phyloP scores from a whole-genome alignment of 805 yeast genomes.

The Jamesozyma spencerorum region DNA sequence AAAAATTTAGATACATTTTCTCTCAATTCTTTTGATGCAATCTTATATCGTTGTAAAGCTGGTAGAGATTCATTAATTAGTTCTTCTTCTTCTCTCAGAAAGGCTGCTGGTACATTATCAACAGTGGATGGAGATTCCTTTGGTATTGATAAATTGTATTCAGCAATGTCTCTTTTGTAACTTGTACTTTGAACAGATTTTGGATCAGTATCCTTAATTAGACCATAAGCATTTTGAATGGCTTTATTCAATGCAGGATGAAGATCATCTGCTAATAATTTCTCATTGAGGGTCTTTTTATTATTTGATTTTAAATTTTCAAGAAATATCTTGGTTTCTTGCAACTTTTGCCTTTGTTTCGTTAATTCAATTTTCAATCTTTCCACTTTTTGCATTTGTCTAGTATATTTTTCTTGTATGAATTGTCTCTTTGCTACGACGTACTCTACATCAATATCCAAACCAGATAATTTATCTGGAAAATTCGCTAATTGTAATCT shows the following conservation, averaged over 20 bases:
- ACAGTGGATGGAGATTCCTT: not conserved
- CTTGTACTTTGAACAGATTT: not conserved
- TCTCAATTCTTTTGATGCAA: not conserved
- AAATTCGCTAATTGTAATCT: constrained; percentile 17
- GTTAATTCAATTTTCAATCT: constrained; percentile 16
- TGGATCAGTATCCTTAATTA: constrained; percentile 4
- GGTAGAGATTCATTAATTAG: not conserved
- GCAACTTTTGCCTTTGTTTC: constrained; percentile 15
- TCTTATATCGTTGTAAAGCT: not conserved
- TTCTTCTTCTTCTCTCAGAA: not conserved
- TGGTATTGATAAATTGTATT: constrained; percentile 4
- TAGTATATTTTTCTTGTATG: constrained; percentile 19
- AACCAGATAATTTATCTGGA: constrained; percentile 18
- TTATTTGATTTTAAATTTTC: constrained; percentile 8
- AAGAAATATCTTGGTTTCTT: constrained; percentile 9
- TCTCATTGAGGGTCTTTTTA: constrained; percentile 13
- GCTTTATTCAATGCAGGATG: constrained; percentile 25
- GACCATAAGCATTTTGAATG: constrained; percentile 23
- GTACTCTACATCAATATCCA: constrained; percentile 26
- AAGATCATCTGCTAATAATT: constrained; percentile 14
- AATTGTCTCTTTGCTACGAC: constrained; percentile 24
- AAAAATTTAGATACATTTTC: not conserved
- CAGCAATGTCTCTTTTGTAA: constrained; percentile 5
- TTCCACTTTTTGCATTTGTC: constrained; percentile 19
- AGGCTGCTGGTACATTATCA: not conserved